Conservation (phyloP, 345 rosid species). For the Reutealis trisperma region DNA sequence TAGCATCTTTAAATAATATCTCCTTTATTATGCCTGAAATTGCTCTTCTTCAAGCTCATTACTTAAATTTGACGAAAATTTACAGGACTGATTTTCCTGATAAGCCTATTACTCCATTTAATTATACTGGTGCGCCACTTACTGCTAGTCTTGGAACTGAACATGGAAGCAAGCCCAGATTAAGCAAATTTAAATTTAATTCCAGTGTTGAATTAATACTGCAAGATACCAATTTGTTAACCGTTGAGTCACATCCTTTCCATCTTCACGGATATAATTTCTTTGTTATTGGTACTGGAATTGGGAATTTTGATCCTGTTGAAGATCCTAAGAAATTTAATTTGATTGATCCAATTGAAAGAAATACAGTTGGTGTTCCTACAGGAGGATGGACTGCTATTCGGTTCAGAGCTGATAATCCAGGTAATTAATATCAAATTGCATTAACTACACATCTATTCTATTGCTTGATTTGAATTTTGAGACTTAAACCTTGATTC, state of each 20-base stretch:
- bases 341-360: slow-evolving; percentile 65
- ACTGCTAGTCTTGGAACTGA: slow-evolving; percentile 46
- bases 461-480: no score
- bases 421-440: slow-evolving; percentile 39
- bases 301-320: slow-evolving; percentile 62
- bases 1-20: slow-evolving; percentile 64
- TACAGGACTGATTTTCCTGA: slow-evolving; percentile 62
- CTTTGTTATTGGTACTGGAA: slow-evolving; percentile 62
- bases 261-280: slow-evolving; percentile 78
- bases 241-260: slow-evolving; percentile 72
- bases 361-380: slow-evolving; percentile 70
- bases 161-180: slow-evolving; percentile 40
- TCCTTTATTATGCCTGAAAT: slow-evolving; percentile 54
- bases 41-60: slow-evolving; percentile 66
- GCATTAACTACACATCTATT: no score
- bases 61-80: slow-evolving; percentile 52
- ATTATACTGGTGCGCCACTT: slow-evolving; percentile 67
- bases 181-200: slow-evolving; percentile 55
- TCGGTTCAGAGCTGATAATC: slow-evolving; percentile 69
- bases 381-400: slow-evolving; percentile 80
- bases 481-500: no score
- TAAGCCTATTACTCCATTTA: slow-evolving; percentile 55
- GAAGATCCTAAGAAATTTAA: slow-evolving; percentile 61
- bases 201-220: slow-evolving; percentile 62
- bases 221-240: slow-evolving; percentile 64